phyloP scores from a whole-genome alignment of 352 stramenopile genomes.

The Phytopythium kandeliae region DNA sequence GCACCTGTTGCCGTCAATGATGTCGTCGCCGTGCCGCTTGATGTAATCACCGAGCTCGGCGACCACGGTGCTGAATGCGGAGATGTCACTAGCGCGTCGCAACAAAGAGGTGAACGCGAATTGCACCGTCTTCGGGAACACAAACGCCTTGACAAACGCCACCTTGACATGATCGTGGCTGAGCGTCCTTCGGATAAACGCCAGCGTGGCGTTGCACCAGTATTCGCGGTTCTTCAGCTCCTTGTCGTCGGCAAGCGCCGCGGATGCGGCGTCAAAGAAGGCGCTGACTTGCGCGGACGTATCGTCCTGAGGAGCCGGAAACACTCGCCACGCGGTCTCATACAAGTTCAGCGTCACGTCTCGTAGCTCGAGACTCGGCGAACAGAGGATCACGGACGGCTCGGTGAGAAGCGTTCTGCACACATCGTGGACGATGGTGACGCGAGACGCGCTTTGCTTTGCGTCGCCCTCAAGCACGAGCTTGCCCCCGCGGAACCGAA shows the following conservation, averaged over 20 bases:
- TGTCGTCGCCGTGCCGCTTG: conserved; percentile 30
- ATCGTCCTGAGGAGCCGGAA: conserved; percentile 30
- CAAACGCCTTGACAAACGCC: conserved; percentile 42
- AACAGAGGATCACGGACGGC: conserved; percentile 32
- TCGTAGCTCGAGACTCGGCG: conserved; percentile 28
- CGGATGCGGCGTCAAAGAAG: conserved; percentile 33
- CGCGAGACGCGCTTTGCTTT: conserved; percentile 13
- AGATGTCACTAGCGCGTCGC: conserved; percentile 14
- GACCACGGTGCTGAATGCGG: conserved; percentile 48
- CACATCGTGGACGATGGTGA: conserved; percentile 39
- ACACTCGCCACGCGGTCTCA: conserved; percentile 64
- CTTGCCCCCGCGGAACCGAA: conserved; percentile 51
- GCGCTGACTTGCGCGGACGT: conserved; percentile 30
- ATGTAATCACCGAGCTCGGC: conserved; percentile 47
- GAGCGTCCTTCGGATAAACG: conserved; percentile 43
- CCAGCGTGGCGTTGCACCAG: conserved; percentile 47
- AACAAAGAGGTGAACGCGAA: conserved; percentile 47
- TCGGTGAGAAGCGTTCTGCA: conserved; percentile 34
- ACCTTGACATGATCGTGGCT: conserved; percentile 43
- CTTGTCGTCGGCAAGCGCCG: conserved; percentile 6
- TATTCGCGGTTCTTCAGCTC: conserved; percentile 20
- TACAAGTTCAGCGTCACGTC: conserved; percentile 42
- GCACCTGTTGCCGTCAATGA: conserved; percentile 37
- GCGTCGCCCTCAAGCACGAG: conserved; percentile 36
- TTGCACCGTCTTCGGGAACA: conserved; percentile 53